Conservation (phyloP, 2,329 filamentous ascomycete species). For the Sporothrix dimorphospora region DNA sequence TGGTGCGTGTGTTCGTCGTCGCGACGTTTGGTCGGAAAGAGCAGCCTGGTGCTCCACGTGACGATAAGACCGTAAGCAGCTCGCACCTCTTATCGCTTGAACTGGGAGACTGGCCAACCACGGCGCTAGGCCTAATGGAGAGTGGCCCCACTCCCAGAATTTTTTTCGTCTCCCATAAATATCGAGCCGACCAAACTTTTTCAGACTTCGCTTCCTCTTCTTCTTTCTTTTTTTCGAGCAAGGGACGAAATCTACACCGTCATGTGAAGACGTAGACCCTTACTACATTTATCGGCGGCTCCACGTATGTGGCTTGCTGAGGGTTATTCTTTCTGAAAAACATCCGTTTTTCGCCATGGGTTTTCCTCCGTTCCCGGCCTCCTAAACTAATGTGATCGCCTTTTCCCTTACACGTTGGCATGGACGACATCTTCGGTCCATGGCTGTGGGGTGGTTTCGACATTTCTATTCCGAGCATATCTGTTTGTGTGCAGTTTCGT, state of each 20-base stretch:
- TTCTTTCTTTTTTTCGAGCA: conserved; percentile 46
- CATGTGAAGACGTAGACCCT: conserved; percentile 53
- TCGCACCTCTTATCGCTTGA: conserved; percentile 11
- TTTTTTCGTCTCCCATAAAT: conserved; percentile 25
- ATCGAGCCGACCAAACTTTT: conserved; percentile 9
- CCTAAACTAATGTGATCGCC: conserved; percentile 52
- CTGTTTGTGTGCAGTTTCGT: not conserved
- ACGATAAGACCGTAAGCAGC: not conserved
- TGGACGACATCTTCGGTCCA: conserved; percentile 48
- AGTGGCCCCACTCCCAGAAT: not conserved
- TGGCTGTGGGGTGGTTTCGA: conserved; percentile 58
- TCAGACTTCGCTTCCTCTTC: conserved; percentile 35
- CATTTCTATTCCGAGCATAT: conserved; percentile 38
- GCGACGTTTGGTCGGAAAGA: not conserved
- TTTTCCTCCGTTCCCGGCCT: conserved; percentile 61
- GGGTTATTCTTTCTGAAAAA: conserved; percentile 45
- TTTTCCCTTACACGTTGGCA: conserved; percentile 51
- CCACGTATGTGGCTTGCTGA: conserved; percentile 59
- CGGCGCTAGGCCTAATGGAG: not conserved
- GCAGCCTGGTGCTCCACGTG: conserved; percentile 12
- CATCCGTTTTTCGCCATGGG: conserved; percentile 46
- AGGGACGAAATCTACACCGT: conserved; percentile 48
- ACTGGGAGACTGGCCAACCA: not conserved
- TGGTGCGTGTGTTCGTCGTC: not conserved
- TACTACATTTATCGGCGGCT: conserved; percentile 47